Conservation (phyloP, 2,329 filamentous ascomycete genomes). For the Cladophialophora psammophila region DNA sequence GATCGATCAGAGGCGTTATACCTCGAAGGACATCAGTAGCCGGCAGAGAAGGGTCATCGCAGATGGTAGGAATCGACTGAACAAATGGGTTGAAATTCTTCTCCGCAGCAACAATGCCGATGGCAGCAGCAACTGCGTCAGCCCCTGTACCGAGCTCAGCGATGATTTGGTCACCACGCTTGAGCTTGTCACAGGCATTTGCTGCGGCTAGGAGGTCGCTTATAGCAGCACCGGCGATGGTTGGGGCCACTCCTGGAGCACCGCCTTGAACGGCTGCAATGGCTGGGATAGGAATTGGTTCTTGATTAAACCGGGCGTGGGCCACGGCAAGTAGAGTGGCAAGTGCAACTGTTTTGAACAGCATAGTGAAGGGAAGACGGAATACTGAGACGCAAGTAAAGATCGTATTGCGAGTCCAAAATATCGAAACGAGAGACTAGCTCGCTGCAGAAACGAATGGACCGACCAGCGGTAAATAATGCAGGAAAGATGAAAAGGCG, state of each 20-base stretch:
- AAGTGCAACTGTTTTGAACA: conserved; percentile 20
- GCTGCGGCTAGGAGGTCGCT: conserved; percentile 69
- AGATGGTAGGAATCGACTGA: conserved; percentile 67
- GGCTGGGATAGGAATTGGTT: conserved; percentile 37
- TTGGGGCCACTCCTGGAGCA: conserved; percentile 67
- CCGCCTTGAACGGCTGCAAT: conserved; percentile 38
- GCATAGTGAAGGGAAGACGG: conserved; percentile 25
- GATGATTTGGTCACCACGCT: conserved; percentile 70
- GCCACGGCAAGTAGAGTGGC: conserved; percentile 31
- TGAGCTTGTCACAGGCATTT: conserved; percentile 71
- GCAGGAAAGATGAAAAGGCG: conserved; percentile 21
- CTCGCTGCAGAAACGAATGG: conserved; percentile 36
- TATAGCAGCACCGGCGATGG: conserved; percentile 68
- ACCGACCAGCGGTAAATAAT: conserved; percentile 38
- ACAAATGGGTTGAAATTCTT: conserved; percentile 76
- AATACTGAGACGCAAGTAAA: conserved; percentile 26
- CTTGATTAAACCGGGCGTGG: conserved; percentile 36
- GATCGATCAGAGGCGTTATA: conserved; percentile 72
- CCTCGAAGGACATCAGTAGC: conserved; percentile 67
- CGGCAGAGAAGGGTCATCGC: conserved; percentile 68
- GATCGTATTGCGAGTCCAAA: conserved; percentile 29
- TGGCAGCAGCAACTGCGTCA: conserved; percentile 68
- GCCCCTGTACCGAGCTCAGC: conserved; percentile 65
- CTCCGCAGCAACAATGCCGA: conserved; percentile 70
- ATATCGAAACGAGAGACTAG: conserved; percentile 36